These are phyloP conservation scores for Chytridium lagenaria DNA, from an alignment of 371 early-diverging fungal species.

Conservation along the genomic window DNA sequence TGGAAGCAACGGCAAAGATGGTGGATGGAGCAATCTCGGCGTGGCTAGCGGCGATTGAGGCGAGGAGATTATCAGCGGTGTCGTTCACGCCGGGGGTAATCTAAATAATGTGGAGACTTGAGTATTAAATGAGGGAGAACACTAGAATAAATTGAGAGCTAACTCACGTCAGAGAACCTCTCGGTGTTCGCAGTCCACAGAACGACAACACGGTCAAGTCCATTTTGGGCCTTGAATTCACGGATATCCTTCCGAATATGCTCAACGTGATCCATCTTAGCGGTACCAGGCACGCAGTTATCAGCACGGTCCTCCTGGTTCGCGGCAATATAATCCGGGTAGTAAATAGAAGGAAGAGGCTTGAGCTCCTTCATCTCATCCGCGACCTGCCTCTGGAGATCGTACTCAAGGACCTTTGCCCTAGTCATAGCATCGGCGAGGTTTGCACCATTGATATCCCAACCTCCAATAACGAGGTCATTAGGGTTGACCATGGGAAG, in stretches of 20 bases:
- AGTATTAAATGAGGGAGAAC: not conserved
- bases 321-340: too few relatives aligned
- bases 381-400: conserved; percentile 89
- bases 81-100: conserved; percentile 92
- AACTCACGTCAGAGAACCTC: conserved; percentile 66
- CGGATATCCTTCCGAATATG: conserved; percentile 85
- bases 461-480: conserved; percentile 94
- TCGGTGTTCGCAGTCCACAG: conserved; percentile 99
- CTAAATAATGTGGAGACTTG: too few relatives aligned
- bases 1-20: conserved; percentile 94
- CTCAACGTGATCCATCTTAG: conserved; percentile 88
- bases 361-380: conserved; percentile 77
- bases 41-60: conserved; percentile 79
- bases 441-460: conserved; percentile 91
- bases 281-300: conserved; percentile 79
- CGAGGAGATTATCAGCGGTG: conserved; percentile 89
- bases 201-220: conserved; percentile 91
- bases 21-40: conserved; percentile 94
- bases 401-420: conserved; percentile 92
- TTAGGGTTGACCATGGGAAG: conserved; percentile 96
- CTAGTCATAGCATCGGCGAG: conserved; percentile 92
- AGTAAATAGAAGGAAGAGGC: conserved; percentile 95
- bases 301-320: conserved; percentile 96
- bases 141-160: not conserved
- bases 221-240: conserved; percentile 85